phyloP scores from a whole-genome alignment of 441 rosid species.

The Geranium incanum region DNA sequence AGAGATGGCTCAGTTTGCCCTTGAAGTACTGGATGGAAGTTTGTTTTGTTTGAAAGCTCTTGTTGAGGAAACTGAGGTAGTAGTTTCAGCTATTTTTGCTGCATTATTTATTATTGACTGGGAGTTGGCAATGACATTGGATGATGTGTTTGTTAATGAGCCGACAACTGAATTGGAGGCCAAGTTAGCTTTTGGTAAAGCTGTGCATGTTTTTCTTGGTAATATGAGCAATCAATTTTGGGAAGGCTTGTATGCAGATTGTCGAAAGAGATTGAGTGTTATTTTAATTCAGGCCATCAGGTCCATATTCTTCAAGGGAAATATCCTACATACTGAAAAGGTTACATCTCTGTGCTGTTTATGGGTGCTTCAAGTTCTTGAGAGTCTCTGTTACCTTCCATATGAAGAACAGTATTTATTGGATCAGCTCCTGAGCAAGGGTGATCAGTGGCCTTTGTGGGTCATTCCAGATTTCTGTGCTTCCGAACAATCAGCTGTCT shows the following conservation, averaged over 20 bases:
- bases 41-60: constrained; percentile 50
- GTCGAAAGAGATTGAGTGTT: constrained; percentile 38
- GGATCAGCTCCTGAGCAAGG: constrained; percentile 57
- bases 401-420: constrained; percentile 53
- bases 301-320: constrained; percentile 52
- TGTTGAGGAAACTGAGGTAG: constrained; percentile 44
- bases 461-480: constrained; percentile 40
- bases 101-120: constrained; percentile 56
- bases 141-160: constrained; percentile 34
- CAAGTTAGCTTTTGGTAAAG: constrained; percentile 37
- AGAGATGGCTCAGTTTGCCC: constrained; percentile 54
- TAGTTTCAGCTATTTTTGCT: constrained; percentile 54
- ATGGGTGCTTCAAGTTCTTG: constrained; percentile 60
- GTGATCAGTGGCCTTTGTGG: constrained; percentile 77
- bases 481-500: constrained; percentile 21
- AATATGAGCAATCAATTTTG: constrained; percentile 47
- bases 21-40: constrained; percentile 56
- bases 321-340: constrained; percentile 33
- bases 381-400: constrained; percentile 46
- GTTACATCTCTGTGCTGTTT: constrained; percentile 49
- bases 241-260: constrained; percentile 39
- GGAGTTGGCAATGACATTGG: constrained; percentile 39
- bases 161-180: constrained; percentile 28
- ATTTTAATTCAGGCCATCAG: constrained; percentile 47
- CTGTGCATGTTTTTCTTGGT: constrained; percentile 34